Evolutionary conservation across 2,329 filamentous ascomycete genomes (phyloP), one percentile per base, ranked within the genome.

Genomic region (Akanthomyces muscarius): DNA sequence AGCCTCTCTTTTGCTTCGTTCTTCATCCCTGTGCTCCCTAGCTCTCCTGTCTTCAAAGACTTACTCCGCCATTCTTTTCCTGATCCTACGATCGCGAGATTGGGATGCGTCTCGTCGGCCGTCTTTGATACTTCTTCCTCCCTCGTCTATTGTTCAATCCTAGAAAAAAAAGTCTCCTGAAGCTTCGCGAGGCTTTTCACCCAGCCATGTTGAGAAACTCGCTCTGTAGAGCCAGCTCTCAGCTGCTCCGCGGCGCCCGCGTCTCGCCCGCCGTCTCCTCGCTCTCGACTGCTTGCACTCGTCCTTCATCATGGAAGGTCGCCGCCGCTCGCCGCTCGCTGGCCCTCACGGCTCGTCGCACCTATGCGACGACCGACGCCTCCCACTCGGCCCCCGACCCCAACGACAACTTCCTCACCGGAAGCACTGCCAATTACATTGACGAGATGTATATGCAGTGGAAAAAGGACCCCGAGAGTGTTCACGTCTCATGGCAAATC

Each of bases 371-470:
- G 65, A 54, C 60, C 8, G 74, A 71, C 68, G 80, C 84, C 62
- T 80, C 80, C 63, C 77, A 82, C 62, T 80, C 78, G 63, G 75
- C 84, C 23, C 85, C 86, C 67, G 92, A 97, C 75, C 86, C 93
- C 68, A 97, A 90, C 77, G 95, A 99, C 79, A 96, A 89, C 80
- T 99, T 99, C 84, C 86, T 99, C 66, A 91, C 92, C 67, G 95
- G 95, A 69, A 98, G 91, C 82, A 95, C 94, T 65, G 95, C 95
- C 78, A 97, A 96, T 82, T 99, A 99, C 81, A 92, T 99, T 75
- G 95, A 99, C 78, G 95, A 97, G 83, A 99, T 99, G 95, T 99
- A 99, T 80, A 83, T 97, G 81, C 88, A 93, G 75, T 99, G 95
- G 95, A 97, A 94, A 80, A 83, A 90, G 68, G 92, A 99, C 71